These are phyloP conservation scores for Dryadomyces quercus-mongolicae DNA, from an alignment of 2,329 filamentous ascomycete genomes.

Conservation along the genomic window DNA sequence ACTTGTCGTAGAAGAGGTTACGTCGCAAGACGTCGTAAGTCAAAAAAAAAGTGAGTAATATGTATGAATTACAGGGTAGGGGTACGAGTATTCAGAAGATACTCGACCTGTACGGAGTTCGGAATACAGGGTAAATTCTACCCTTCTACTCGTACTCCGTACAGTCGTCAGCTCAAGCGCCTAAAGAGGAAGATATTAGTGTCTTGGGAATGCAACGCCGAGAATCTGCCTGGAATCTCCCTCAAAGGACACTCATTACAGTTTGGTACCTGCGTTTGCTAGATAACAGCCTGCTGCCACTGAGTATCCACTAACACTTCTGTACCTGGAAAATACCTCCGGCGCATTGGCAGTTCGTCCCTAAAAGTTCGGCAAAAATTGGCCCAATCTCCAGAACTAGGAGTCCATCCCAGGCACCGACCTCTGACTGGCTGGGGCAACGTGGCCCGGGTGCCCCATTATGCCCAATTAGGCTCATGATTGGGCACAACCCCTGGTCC, in stretches of 20 bases:
- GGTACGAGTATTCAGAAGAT: too few relatives aligned
- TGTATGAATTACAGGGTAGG: too few relatives aligned
- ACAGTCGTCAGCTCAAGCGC: neutral
- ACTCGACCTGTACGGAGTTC: too few relatives aligned
- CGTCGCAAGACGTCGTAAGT: too few relatives aligned
- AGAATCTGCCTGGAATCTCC: too few relatives aligned
- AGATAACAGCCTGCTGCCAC: neutral
- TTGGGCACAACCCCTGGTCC: constrained; percentile 3
- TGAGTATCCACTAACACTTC: neutral
- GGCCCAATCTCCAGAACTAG: neutral
- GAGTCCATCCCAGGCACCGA: constrained; percentile 3
- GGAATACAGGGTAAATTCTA: too few relatives aligned
- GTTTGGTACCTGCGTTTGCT: neutral
- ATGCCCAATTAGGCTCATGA: neutral
- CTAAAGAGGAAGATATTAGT: neutral
- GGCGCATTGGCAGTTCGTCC: neutral
- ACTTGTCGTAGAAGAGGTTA: too few relatives aligned
- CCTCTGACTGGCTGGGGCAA: constrained; percentile 3
- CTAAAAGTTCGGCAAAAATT: neutral
- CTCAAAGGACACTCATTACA: neutral
- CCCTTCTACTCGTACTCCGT: too few relatives aligned
- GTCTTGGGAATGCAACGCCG: too few relatives aligned
- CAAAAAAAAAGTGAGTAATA: too few relatives aligned
- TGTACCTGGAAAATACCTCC: neutral
- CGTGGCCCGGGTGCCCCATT: neutral